phyloP scores from a whole-genome alignment of 1,284 basidiomycete genomes.

The Coniferiporia weirii region DNA sequence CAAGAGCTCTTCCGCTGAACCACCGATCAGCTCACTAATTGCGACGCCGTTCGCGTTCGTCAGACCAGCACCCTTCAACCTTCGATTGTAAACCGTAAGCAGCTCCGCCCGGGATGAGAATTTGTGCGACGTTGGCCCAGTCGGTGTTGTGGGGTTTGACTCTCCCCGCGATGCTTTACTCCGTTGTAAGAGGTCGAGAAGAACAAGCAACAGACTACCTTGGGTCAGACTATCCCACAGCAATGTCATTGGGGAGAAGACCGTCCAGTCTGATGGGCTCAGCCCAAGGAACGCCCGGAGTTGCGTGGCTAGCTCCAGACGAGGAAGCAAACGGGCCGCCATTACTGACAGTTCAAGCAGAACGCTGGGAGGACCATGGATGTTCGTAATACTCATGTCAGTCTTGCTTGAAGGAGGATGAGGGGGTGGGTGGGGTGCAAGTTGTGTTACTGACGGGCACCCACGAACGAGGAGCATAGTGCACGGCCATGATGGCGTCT shows the following conservation, averaged over 20 bases:
- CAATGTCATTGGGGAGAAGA: neutral
- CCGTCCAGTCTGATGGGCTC: neutral
- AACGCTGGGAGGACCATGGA: slow-evolving; percentile 26
- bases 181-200: neutral
- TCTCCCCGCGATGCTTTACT: neutral
- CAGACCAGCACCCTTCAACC: neutral
- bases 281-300: neutral
- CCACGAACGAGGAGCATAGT: neutral
- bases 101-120: neutral
- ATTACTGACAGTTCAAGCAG: slow-evolving; percentile 28
- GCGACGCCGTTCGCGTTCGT: slow-evolving; percentile 26
- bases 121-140: neutral
- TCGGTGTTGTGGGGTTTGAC: neutral
- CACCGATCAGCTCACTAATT: slow-evolving; percentile 32
- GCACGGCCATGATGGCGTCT: neutral
- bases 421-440: neutral
- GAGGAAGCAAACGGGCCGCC: neutral
- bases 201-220: neutral
- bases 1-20: slow-evolving; percentile 29
- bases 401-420: neutral
- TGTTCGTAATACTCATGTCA: neutral
- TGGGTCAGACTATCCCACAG: neutral
- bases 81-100: neutral
- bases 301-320: neutral
- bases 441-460: neutral